phyloP scores from a whole-genome alignment of 2,329 filamentous ascomycete species.

The Botrytis galanthina region DNA sequence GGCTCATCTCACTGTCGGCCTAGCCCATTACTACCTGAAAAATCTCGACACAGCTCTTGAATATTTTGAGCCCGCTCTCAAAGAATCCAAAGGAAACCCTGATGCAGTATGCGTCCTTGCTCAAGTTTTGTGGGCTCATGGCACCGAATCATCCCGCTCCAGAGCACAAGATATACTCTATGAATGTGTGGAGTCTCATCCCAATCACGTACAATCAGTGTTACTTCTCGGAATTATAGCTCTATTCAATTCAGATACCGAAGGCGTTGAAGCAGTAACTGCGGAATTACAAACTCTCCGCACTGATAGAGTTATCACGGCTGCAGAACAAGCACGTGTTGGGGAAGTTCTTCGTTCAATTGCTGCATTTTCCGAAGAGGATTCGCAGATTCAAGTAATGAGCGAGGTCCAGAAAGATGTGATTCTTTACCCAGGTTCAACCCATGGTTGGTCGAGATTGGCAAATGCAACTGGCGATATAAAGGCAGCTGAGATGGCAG shows the following conservation, averaged over 20 bases:
- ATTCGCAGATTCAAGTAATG: conserved; percentile 51
- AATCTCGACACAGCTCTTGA: conserved; percentile 67
- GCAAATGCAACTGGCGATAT: conserved; percentile 55
- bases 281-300: conserved; percentile 74
- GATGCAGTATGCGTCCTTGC: conserved; percentile 85
- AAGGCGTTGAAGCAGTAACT: conserved; percentile 76
- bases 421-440: conserved; percentile 75
- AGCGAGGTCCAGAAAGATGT: conserved; percentile 72
- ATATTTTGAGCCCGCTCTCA: conserved; percentile 77
- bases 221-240: conserved; percentile 82
- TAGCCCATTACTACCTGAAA: conserved; percentile 73
- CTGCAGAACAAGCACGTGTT: conserved; percentile 65
- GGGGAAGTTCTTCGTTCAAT: conserved; percentile 75
- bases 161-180: conserved; percentile 79
- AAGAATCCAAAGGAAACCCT: conserved; percentile 72
- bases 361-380: conserved; percentile 54
- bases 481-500: conserved; percentile 70
- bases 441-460: conserved; percentile 78
- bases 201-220: conserved; percentile 75
- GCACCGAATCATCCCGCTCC: conserved; percentile 68
- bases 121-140: conserved; percentile 91
- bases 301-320: conserved; percentile 61
- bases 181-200: conserved; percentile 69
- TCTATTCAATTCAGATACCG: conserved; percentile 73
- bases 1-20: conserved; percentile 78